These are phyloP conservation scores for Claviceps maximensis DNA, from an alignment of 2,329 filamentous ascomycete species.

Conservation along the genomic window DNA sequence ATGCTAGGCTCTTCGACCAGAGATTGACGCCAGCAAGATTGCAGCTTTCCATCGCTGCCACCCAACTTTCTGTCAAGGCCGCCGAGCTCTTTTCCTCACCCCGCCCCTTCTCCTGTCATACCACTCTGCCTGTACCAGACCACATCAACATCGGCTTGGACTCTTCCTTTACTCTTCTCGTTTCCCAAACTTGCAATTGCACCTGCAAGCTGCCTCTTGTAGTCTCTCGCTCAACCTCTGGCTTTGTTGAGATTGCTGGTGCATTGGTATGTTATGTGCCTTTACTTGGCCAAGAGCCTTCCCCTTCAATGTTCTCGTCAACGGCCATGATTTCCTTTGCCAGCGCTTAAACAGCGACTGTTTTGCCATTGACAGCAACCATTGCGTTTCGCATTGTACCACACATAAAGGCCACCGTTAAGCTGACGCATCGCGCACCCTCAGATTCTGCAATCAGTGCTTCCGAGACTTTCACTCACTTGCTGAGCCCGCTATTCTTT, in stretches of 20 bases:
- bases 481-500: not conserved
- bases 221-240: not conserved
- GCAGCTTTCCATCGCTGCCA: not conserved
- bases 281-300: not conserved
- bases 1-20: not conserved
- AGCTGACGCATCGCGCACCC: slow-evolving; percentile 1
- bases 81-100: slow-evolving; percentile 3
- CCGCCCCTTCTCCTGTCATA: not conserved
- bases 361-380: not conserved
- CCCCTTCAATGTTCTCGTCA: not conserved
- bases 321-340: not conserved
- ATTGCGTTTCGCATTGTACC: not conserved
- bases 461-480: not conserved
- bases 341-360: not conserved
- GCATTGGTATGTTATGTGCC: slow-evolving; percentile 7
- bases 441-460: not conserved
- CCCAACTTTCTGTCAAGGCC: slow-evolving; percentile 3
- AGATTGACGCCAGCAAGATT: not conserved
- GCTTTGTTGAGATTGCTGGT: slow-evolving; percentile 7
- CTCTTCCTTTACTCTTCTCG: not conserved
- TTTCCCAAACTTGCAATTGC: slow-evolving; percentile 2
- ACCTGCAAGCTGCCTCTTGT: not conserved
- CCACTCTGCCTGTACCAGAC: slow-evolving; percentile 1
- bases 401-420: not conserved
- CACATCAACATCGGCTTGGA: not conserved